Evolutionary conservation across 441 rosid genomes (phyloP), one percentile per base, ranked within the genome.

Genomic region (Brassica balearica): DNA sequence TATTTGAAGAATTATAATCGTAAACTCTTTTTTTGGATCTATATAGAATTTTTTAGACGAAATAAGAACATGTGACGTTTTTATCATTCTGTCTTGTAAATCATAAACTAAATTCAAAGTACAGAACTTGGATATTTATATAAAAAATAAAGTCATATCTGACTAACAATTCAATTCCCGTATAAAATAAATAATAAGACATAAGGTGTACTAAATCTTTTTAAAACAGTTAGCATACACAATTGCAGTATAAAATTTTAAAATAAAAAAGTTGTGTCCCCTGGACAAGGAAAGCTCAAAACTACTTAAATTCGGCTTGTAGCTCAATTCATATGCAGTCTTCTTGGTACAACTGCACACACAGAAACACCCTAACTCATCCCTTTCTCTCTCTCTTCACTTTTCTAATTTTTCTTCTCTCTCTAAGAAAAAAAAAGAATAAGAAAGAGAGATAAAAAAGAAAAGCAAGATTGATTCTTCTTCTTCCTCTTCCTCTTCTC

Each of bases 271-370:
- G 12, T 36, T 29, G 66, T 79, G 75, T 79, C 75, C 78, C 82
- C 78, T 17, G 69, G 78, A 79, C 53, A 73, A 68, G 0, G 70
- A 78, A 62, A 79, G 66, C 75, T 79, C 78, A 73, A 79, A 68
- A 64, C 43, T 69, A 79, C 62, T 74, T 79, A 79, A 79, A 69
- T 69, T 79, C 75, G 22, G 15, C 78, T 67, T 66, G 62, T 14
- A 66, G 46, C 53, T n/a, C 67, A 4, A 69, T 63, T 69, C 72
- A 43, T 74, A 36, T 74, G 27, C 79, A 80, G 66, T 63, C 58
- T 69, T 60, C 69, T 68, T 61, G 69, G 65, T 69, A 53, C 82
- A 65, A 79, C 68, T 46, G 6, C 25, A 15, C 46, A 36, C 64
- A 46, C 41, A 78, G 14, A 74, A 11, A 58, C 36, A 64, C 72